Evolutionary conservation across 176 grass and related monocot genomes (phyloP), one percentile per base, ranked within the genome.

Genomic region (Aegilops umbellulata): DNA sequence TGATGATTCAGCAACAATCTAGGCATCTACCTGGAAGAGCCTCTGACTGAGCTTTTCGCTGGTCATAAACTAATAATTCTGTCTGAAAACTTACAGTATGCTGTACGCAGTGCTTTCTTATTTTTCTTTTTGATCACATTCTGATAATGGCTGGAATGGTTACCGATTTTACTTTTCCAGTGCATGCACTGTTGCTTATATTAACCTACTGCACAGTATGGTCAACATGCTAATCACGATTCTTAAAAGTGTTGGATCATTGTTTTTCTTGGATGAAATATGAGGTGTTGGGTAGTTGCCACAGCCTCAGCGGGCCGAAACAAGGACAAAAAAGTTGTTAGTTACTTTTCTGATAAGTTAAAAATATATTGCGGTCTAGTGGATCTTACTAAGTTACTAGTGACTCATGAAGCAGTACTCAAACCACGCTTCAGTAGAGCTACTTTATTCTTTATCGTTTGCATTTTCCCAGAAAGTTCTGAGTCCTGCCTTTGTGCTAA

Each of bases 321-420:
- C 13, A 71, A 57, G 9, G 51, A 7, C 24, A 2, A 64, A 42
- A 23, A 64, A 64, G 10, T 63, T 77, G 5, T 77, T 51, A 35
- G 15, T 7, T 53, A 53, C 49, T 53, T 53, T 53, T 53, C 6
- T 67, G 26, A 67, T 81, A 68, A 81, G 26, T 81, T 81, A 12
- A 41, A 2, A 44, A 29, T 81, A 27, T 47, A 44, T 66, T 31
- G 39, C 29, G 9, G 17, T 68, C 16, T 51, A 23, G 10, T 68
- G 63, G 42, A 53, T 81, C 79, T 83, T 83, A 83, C 39, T 41
- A 41, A 41, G 39, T 41, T 41, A 41, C 15, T 27, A 71, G 41
- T 35, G 31, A 35, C 1, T 24, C 47, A 58, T 69, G 13, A 44
- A 19, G 26, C 64, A 55, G 55, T 67, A 49, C 14, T 11, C 44